Base-by-base conservation (phyloP, 176 grass and related monocot species). In the Pharus latifolius region DNA sequence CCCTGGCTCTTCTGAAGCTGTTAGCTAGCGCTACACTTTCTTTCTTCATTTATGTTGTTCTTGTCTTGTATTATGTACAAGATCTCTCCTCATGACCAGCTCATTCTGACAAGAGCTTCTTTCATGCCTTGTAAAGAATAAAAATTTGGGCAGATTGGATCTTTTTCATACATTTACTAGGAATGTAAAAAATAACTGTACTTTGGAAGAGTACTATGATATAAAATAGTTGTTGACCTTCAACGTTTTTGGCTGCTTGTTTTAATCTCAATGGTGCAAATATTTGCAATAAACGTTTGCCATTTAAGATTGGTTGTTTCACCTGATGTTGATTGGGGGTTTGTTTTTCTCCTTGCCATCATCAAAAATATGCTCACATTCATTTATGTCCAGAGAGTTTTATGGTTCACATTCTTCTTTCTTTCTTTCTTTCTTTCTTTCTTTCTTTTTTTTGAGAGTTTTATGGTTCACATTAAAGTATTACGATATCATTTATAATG, bases 161-260 rank as follows among this genome's bases (percentile, higher is more conserved):
- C 6, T 38, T 73, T 45, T 29, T 52, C 59, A 80, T 69, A 45
- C 41, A n/a, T n/a, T 70, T 55, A 30, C 26, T 80, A 75, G 56
- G n/a, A 75, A 49, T 85, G 83, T 85, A 80, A 74, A 80, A 41
- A 25, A 43, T 79, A 64, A 40, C 1, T 75, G 25, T 85, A 57
- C 14, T 63, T 70, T 80, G 57, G 23, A 75, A 47, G 73, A 75
- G 3, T 75, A 48, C 18, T 69, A 24, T 30, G 24, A 65, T 53
- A 69, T 57, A 47, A 69, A 14, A 48, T 75, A 84, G 24, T 28
- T 64, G 33, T 57, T 24, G 25, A 63, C 16, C 37, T 68, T 53
- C 19, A 53, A 68, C 22, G 74, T 68, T 4, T 47, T 75, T 63
- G 38, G 19, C 47, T 42, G 49, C 11, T 58, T 75, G 15, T 1